Evolutionary conservation across 495 filamentous ascomycete species (phyloP), one percentile per base, ranked within the genome.

Genomic region (Aspergillus nidulans): DNA sequence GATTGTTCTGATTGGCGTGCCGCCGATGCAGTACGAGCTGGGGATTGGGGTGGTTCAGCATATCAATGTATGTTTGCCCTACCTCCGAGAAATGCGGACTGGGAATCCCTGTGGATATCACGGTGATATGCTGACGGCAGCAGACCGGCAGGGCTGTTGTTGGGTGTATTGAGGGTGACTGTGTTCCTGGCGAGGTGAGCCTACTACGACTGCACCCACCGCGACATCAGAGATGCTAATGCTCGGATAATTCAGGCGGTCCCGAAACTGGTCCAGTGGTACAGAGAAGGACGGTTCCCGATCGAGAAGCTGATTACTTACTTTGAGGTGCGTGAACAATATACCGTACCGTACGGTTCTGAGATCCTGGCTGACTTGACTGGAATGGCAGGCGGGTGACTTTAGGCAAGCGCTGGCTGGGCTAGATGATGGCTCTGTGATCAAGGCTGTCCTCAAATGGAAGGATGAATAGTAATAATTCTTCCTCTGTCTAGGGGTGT

Each of bases 271-370:
- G 71, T 76, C 39, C 49, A 70, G 23, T 64, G 61, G 59, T 72
- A 76, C 38, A 52, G 60, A 12, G 64, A 71, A 47, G 70, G 70
- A 0, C 46, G 52, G 52, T 76, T 76, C 23, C 71, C 73, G 5
- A 53, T 72, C 40, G 65, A 73, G 3, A 36, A 53, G 36, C 65
- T 73, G 2, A 20, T 52, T 28, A 59, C 43, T 5, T 47, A 47
- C 25, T 54, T 54, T 16, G 34, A 54, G 52, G 52, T 54, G 44
- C 16, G 52, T 19, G n/a, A n/a, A n/a, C n/a, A n/a, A n/a, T n/a
- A n/a, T n/a, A n/a, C n/a, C n/a, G n/a, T n/a, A n/a, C n/a, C n/a
- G n/a, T n/a, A n/a, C n/a, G n/a, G n/a, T n/a, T n/a, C n/a, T n/a
- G n/a, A 28, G 26, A 4, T 16, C n/a, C 8, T 39, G 13, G 36